A percentile compares a stretch with the other conserved stretches of the same genome.
phyloP scores from a whole-genome alignment of 2,329 filamentous ascomycete genomes.

The Penicillium sp. region DNA sequence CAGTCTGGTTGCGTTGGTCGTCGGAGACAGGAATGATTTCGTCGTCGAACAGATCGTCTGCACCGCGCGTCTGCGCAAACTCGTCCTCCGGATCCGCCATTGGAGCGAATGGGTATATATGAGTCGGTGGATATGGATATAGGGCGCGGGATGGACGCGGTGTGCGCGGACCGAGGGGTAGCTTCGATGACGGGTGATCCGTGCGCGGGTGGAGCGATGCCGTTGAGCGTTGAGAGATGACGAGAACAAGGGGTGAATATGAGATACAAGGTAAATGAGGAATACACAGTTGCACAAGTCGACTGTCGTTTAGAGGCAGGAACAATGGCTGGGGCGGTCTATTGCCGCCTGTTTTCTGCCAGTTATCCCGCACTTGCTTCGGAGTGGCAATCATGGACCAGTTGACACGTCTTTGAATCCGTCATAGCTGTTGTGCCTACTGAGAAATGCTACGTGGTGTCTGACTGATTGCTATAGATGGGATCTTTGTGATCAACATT shows the following conservation, averaged over 20 bases:
- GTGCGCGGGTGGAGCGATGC: slow-evolving; percentile 17
- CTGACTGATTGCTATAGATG: not conserved
- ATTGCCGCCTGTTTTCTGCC: not conserved
- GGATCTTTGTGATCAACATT: not conserved
- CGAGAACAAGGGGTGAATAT: not conserved
- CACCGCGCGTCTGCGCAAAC: slow-evolving; percentile 53
- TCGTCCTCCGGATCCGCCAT: slow-evolving; percentile 38
- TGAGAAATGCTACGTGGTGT: not conserved
- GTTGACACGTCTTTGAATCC: too few relatives aligned
- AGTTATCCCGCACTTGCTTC: not conserved
- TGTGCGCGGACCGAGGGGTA: slow-evolving; percentile 21
- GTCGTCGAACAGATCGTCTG: slow-evolving; percentile 55
- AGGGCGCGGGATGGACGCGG: slow-evolving; percentile 11
- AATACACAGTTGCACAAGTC: not conserved
- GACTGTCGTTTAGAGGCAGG: not conserved
- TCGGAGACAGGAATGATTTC: slow-evolving; percentile 50
- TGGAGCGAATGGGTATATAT: not conserved
- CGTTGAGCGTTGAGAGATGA: not conserved
- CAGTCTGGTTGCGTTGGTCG: slow-evolving; percentile 30
- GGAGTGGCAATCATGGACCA: too few relatives aligned
- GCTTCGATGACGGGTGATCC: slow-evolving; percentile 23
- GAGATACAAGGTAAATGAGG: not conserved
- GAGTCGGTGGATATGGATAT: not conserved
- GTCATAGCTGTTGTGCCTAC: too few relatives aligned
- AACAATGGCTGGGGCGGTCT: not conserved